These are phyloP conservation scores for Scheffersomyces quercinus DNA, from an alignment of 1,139 yeast species.

Conservation along the genomic window DNA sequence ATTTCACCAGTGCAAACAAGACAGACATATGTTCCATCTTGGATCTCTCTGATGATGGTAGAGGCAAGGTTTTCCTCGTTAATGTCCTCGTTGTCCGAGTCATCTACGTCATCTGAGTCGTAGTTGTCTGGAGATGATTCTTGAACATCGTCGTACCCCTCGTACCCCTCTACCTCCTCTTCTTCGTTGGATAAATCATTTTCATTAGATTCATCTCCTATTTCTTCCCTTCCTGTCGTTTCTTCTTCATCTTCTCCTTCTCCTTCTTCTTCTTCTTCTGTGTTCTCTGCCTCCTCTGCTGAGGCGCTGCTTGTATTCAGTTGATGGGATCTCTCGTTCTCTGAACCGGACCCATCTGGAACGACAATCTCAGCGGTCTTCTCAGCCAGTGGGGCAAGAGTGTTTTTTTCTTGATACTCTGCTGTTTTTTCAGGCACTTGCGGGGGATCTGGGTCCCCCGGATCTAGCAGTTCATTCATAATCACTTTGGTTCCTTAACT, in stretches of 20 bases:
- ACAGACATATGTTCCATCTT: conserved; percentile 71
- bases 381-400: background rate
- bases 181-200: background rate
- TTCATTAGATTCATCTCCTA: background rate
- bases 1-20: conserved; percentile 84
- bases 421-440: background rate
- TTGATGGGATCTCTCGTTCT: background rate
- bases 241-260: background rate
- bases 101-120: conserved; percentile 7
- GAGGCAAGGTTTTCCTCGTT: conserved; percentile 37
- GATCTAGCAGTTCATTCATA: background rate
- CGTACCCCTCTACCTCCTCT: background rate
- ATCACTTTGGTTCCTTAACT: too few species aligned
- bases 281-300: background rate
- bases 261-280: background rate
- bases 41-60: conserved; percentile 54
- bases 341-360: background rate
- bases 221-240: background rate
- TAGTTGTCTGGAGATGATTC: background rate
- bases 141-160: background rate
- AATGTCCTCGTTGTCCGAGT: conserved; percentile 17
- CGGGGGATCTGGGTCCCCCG: background rate
- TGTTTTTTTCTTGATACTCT: background rate
- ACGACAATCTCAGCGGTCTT: background rate
- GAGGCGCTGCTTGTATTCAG: background rate